Conservation (phyloP, 257 asterid genomes). For the Henckelia pumila region DNA sequence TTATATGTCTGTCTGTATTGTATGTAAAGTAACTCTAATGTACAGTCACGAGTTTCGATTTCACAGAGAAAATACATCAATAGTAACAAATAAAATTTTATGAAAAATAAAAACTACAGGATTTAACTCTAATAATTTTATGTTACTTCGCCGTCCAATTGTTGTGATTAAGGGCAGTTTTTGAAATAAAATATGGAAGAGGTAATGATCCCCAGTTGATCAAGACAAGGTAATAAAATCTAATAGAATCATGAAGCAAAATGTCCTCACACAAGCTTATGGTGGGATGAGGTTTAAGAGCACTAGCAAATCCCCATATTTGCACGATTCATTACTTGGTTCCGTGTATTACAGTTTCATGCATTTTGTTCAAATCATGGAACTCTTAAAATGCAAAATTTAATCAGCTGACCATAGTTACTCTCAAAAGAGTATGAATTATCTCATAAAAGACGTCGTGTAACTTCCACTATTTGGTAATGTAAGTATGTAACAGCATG, state of each 20-base stretch:
- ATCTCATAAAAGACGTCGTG: neutral
- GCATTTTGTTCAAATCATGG: no score
- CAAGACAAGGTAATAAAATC: no score
- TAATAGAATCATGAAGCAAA: no score
- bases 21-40: neutral
- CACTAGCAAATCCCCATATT: neutral
- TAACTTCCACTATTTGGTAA: neutral
- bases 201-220: no score
- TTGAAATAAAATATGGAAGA: no score
- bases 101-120: no score
- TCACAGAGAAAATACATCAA: neutral
- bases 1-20: neutral
- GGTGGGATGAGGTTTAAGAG: neutral
- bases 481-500: neutral
- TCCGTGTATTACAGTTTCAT: no score
- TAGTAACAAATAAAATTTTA: neutral
- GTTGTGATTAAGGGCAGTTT: no score
- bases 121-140: no score
- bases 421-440: no score
- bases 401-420: neutral
- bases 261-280: no score
- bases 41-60: neutral
- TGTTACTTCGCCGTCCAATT: no score
- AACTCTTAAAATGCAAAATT: neutral
- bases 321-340: neutral